A percentile compares a stretch with the other conserved stretches of the same genome.
Evolutionary conservation across 1,284 basidiomycete species (phyloP).

Genomic region (Fomitiporia mediterranea): DNA sequence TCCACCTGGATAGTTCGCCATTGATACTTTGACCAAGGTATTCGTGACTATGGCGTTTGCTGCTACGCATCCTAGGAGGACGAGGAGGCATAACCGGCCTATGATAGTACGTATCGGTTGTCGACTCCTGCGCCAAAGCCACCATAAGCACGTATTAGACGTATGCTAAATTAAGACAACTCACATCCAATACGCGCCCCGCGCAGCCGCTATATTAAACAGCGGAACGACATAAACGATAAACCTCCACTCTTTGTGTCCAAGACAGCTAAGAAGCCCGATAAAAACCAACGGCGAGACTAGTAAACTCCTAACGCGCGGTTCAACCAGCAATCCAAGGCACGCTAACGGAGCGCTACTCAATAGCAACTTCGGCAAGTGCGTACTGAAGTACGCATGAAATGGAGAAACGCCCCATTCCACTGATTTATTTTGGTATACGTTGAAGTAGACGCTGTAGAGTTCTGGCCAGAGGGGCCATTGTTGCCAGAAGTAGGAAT

Average conservation of each 20-base stretch:
- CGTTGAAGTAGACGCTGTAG: constrained; percentile 79
- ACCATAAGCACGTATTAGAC: not conserved
- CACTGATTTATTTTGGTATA: constrained; percentile 78
- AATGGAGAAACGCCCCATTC: constrained; percentile 89
- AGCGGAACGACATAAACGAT: constrained; percentile 83
- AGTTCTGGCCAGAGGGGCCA: constrained; percentile 86
- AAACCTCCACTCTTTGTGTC: constrained; percentile 97
- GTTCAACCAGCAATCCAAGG: constrained; percentile 46
- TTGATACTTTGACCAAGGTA: constrained; percentile 56
- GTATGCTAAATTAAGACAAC: constrained; percentile 27
- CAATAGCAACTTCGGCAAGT: constrained; percentile 79
- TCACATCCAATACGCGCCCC: constrained; percentile 58
- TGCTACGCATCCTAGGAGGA: constrained; percentile 42
- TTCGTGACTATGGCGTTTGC: constrained; percentile 50
- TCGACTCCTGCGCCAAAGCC: constrained; percentile 20
- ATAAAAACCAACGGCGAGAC: constrained; percentile 56
- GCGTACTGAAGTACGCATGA: constrained; percentile 64
- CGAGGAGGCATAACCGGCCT: constrained; percentile 41
- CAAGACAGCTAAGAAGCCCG: constrained; percentile 65
- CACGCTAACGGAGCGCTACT: constrained; percentile 59
- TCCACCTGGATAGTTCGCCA: constrained; percentile 89
- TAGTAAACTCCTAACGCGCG: constrained; percentile 46
- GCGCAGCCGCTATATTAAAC: constrained; percentile 76
- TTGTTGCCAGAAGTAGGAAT: constrained; percentile 83
- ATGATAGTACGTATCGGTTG: constrained; percentile 39